phyloP scores from a whole-genome alignment of 306 rosid genomes.

The Medicago lupulina region DNA sequence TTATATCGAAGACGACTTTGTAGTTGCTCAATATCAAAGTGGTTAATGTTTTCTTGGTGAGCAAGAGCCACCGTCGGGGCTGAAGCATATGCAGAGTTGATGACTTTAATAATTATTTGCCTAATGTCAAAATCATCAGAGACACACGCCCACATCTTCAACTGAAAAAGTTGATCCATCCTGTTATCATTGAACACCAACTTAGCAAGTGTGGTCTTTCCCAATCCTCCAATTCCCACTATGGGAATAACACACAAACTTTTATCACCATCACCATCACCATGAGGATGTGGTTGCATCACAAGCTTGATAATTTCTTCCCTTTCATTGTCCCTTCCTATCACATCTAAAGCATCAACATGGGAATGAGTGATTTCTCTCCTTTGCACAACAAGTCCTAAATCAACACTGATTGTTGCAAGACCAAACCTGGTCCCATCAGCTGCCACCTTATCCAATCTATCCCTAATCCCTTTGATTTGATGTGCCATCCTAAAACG shows the following conservation, averaged over 20 bases:
- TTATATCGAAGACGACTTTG: not conserved
- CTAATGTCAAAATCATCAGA: constrained; percentile 33
- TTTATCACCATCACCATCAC: not conserved
- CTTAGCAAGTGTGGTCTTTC: constrained; percentile 43
- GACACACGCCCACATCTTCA: constrained; percentile 43
- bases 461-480: constrained; percentile 11
- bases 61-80: not conserved
- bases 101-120: constrained; percentile 28
- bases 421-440: constrained; percentile 24
- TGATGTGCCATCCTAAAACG: constrained; percentile 10
- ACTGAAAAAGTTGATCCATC: constrained; percentile 6
- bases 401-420: not conserved
- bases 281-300: not conserved
- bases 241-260: constrained; percentile 38
- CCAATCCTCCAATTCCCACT: constrained; percentile 45
- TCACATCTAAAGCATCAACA: constrained; percentile 13
- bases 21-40: constrained; percentile 14
- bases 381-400: not conserved
- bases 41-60: constrained; percentile 1
- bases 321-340: constrained; percentile 31
- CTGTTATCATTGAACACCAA: constrained; percentile 34
- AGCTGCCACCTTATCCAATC: constrained; percentile 27
- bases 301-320: not conserved
- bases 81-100: not conserved
- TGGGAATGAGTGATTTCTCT: constrained; percentile 36